Evolutionary conservation across 768 basidiomycete genomes (phyloP).

Genomic region (Mycena vitilis): DNA sequence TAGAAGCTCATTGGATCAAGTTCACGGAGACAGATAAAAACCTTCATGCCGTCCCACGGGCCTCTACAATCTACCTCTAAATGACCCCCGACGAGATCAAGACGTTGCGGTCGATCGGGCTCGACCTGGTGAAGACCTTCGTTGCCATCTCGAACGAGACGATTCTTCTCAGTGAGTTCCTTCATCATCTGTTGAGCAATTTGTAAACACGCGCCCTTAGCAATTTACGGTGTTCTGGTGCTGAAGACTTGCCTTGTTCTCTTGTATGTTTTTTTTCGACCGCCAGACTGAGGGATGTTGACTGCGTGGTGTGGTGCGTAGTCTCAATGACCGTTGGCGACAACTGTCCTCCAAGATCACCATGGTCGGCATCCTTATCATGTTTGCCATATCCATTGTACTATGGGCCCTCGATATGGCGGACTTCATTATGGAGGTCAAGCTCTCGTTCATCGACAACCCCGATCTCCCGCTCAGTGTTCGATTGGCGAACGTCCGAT

Average conservation of each 20-base stretch:
- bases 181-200: background rate
- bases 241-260: conserved; percentile 10
- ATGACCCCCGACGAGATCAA: conserved; percentile 24
- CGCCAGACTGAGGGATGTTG: background rate
- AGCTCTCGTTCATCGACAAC: conserved; percentile 20
- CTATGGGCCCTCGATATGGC: conserved; percentile 38
- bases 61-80: background rate
- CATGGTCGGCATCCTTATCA: conserved; percentile 24
- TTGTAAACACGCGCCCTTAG: background rate
- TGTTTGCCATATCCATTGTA: conserved; percentile 25
- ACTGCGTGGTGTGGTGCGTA: background rate
- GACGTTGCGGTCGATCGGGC: conserved; percentile 15
- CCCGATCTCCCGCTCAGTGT: conserved; percentile 9
- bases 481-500: conserved; percentile 4
- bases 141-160: conserved; percentile 24
- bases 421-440: conserved; percentile 34
- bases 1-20: background rate
- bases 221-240: conserved; percentile 19
- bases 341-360: background rate
- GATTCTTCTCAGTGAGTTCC: conserved; percentile 18
- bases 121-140: conserved; percentile 10
- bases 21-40: background rate
- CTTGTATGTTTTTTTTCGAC: background rate
- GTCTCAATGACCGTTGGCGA: background rate
- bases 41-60: background rate